Evolutionary conservation across 192 early-diverging fungal species (phyloP).

Genomic region (Linnemannia exigua): DNA sequence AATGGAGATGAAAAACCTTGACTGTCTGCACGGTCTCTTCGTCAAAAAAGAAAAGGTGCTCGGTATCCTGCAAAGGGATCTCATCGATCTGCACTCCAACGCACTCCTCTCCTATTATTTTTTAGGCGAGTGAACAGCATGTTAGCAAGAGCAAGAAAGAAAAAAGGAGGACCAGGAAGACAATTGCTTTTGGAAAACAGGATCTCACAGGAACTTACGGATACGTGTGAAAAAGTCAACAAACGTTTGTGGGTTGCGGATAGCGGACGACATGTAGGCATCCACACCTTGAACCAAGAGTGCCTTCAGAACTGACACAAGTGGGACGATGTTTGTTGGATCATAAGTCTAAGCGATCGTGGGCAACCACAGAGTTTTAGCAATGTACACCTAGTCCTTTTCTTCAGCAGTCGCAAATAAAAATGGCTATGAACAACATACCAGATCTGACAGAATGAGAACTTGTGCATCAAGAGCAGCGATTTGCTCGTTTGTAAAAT

Average conservation of each 20-base stretch:
- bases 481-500: conserved; percentile 49
- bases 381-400: not conserved
- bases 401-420: not conserved
- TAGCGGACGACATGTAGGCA: conserved; percentile 53
- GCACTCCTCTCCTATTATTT: conserved; percentile 32
- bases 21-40: conserved; percentile 48
- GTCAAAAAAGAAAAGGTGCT: conserved; percentile 55
- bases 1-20: conserved; percentile 45
- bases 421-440: not conserved
- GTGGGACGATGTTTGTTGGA: conserved; percentile 44
- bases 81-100: conserved; percentile 40
- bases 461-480: conserved; percentile 38
- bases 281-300: conserved; percentile 42
- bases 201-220: conserved; percentile 21
- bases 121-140: not conserved
- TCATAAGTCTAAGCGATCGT: conserved; percentile 35
- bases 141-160: not conserved
- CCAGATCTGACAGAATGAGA: conserved; percentile 51
- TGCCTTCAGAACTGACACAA: conserved; percentile 38
- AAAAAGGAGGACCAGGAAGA: not conserved
- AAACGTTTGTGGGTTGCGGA: conserved; percentile 53
- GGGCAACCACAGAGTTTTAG: not conserved
- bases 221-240: conserved; percentile 45
- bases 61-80: conserved; percentile 14
- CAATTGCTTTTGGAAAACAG: not conserved